Conservation (phyloP, 163 green algal species). For the Scenedesmus sp. region DNA sequence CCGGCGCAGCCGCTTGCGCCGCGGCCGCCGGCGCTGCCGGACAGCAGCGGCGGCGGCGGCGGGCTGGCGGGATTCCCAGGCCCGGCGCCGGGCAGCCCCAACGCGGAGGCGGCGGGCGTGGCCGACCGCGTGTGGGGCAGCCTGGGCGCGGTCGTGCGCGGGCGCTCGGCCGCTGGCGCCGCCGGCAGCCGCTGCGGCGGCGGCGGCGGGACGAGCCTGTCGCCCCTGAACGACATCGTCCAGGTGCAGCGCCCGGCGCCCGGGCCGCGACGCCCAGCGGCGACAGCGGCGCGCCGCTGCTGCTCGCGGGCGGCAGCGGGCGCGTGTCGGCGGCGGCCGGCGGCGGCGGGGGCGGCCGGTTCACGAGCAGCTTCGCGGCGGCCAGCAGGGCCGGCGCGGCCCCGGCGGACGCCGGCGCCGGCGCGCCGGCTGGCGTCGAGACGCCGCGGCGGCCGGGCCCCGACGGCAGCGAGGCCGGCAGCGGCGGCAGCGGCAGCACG, state of each 20-base stretch:
- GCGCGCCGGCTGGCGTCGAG: not conserved
- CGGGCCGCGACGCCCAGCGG: too few species aligned
- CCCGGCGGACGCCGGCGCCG: not conserved
- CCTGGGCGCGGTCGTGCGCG: too few species aligned
- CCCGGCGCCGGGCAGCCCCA: conserved; percentile 15
- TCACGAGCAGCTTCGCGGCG: not conserved
- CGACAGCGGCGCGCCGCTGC: too few species aligned
- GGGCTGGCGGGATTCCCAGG: too few species aligned
- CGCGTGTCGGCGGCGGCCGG: not conserved
- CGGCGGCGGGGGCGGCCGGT: not conserved
- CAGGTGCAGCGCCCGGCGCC: too few species aligned
- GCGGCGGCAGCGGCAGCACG: not conserved
- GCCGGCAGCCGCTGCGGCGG: too few species aligned
- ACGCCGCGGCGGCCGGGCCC: too few species aligned
- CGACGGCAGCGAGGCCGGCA: not conserved
- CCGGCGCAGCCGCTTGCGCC: not conserved
- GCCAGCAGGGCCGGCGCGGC: not conserved
- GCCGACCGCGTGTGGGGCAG: too few species aligned
- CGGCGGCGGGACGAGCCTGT: too few species aligned
- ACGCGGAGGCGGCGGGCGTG: not conserved
- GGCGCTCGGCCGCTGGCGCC: too few species aligned
- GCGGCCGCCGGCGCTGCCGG: not conserved
- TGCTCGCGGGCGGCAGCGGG: not conserved
- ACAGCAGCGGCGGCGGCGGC: not conserved
- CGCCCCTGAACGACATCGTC: too few species aligned